These are phyloP conservation scores for Pseudocercospora macadamiae DNA, from an alignment of 2,329 filamentous ascomycete genomes.

Conservation along the genomic window DNA sequence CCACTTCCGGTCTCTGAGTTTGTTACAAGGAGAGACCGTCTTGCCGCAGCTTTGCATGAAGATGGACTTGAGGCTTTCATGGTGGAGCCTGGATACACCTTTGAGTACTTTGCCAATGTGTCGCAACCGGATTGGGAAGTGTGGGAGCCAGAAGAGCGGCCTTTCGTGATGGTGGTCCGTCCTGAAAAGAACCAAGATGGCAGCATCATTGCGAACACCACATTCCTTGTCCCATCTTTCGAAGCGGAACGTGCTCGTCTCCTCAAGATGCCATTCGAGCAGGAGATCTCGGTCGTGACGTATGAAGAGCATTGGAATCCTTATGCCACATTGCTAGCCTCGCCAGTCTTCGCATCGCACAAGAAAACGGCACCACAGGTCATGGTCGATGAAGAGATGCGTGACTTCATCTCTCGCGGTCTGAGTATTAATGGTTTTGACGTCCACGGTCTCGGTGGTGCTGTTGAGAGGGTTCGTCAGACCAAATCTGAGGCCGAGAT, in stretches of 20 bases:
- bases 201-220: constrained; percentile 56
- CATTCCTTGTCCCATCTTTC: constrained; percentile 63
- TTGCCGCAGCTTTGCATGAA: constrained; percentile 58
- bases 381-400: constrained; percentile 68
- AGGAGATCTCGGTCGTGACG: constrained; percentile 57
- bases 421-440: constrained; percentile 58
- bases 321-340: constrained; percentile 55
- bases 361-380: constrained; percentile 43
- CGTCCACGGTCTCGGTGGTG: constrained; percentile 57
- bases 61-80: constrained; percentile 62
- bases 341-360: constrained; percentile 13
- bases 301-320: constrained; percentile 70
- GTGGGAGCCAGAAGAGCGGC: constrained; percentile 61
- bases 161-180: constrained; percentile 64
- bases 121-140: constrained; percentile 61
- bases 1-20: constrained; percentile 58
- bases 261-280: constrained; percentile 59
- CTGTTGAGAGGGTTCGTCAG: constrained; percentile 62
- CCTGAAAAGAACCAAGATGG: constrained; percentile 48
- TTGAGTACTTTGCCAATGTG: constrained; percentile 66
- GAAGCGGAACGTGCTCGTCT: constrained; percentile 63
- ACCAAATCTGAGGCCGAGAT: constrained; percentile 61
- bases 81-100: constrained; percentile 66
- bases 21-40: constrained; percentile 57
- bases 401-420: constrained; percentile 64